Conservation (phyloP, 2,329 filamentous ascomycete genomes). For the Pseudogymnoascus sp. region DNA sequence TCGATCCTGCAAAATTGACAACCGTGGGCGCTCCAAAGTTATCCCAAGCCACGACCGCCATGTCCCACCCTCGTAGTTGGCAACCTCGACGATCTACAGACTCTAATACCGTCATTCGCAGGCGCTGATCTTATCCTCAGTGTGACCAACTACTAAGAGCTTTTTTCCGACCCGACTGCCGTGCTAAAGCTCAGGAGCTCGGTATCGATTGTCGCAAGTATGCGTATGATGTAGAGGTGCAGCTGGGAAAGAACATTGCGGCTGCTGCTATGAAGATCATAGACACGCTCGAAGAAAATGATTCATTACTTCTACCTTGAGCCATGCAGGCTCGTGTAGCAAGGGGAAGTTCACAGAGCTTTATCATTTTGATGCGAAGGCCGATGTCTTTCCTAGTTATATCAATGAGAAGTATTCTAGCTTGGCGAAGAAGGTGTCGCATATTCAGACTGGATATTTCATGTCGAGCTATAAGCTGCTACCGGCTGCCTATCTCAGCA, state of each 20-base stretch:
- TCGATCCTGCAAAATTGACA: no score
- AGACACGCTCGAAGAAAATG: conserved; percentile 38
- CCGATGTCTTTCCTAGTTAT: conserved; percentile 41
- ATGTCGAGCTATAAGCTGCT: conserved; percentile 41
- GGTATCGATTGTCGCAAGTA: conserved; percentile 39
- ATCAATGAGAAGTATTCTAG: conserved; percentile 38
- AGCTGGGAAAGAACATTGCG: conserved; percentile 49
- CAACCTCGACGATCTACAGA: conserved; percentile 37
- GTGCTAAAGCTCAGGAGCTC: conserved; percentile 33
- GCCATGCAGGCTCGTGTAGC: conserved; percentile 42
- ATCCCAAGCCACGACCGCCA: no score
- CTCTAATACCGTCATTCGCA: conserved; percentile 36
- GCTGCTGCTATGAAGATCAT: conserved; percentile 43
- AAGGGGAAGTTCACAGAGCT: conserved; percentile 41
- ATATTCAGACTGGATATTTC: conserved; percentile 41
- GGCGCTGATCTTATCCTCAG: conserved; percentile 48
- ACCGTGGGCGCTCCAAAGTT: no score
- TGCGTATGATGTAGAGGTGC: conserved; percentile 44
- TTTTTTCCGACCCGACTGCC: conserved; percentile 41
- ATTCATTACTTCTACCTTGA: conserved; percentile 45
- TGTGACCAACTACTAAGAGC: conserved; percentile 52
- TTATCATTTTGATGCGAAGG: conserved; percentile 50
- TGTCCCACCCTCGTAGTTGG: conserved; percentile 20
- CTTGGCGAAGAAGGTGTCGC: conserved; percentile 44
- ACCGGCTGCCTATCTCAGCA: conserved; percentile 41